phyloP scores from a whole-genome alignment of 2,329 filamentous ascomycete species.

The Fusarium sp. region DNA sequence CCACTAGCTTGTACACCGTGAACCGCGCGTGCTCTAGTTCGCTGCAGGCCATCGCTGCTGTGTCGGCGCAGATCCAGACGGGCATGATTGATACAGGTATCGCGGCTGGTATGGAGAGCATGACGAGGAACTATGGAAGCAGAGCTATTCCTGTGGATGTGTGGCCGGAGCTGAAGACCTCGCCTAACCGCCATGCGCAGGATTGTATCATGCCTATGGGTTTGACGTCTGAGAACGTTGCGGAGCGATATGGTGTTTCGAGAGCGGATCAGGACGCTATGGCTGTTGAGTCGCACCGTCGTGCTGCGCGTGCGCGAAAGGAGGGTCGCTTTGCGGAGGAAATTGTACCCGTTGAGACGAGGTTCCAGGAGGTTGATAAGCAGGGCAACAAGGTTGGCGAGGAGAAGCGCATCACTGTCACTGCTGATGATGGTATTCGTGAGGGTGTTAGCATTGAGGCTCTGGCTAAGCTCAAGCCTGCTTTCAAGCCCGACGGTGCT shows the following conservation, averaged over 20 bases:
- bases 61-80: slow-evolving; percentile 79
- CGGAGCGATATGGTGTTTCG: slow-evolving; percentile 76
- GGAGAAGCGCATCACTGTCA: slow-evolving; percentile 72
- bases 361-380: slow-evolving; percentile 72
- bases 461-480: slow-evolving; percentile 83
- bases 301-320: slow-evolving; percentile 76
- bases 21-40: slow-evolving; percentile 88
- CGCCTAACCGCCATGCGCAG: slow-evolving; percentile 72
- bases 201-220: slow-evolving; percentile 98
- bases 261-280: slow-evolving; percentile 85
- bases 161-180: slow-evolving; percentile 78
- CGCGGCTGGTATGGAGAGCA: slow-evolving; percentile 93
- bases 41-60: slow-evolving; percentile 78
- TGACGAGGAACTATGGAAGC: slow-evolving; percentile 90
- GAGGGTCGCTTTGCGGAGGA: slow-evolving; percentile 79
- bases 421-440: slow-evolving; percentile 85
- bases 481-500: slow-evolving; percentile 78
- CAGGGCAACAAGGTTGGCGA: slow-evolving; percentile 65
- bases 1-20: slow-evolving; percentile 83
- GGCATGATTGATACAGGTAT: slow-evolving; percentile 80
- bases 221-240: slow-evolving; percentile 88
- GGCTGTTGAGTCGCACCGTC: slow-evolving; percentile 77
- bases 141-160: slow-evolving; percentile 85
- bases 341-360: slow-evolving; percentile 82
- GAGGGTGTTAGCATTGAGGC: slow-evolving; percentile 74